These are phyloP conservation scores for Pythium aristosporum DNA, from an alignment of 352 stramenopile genomes.

Conservation along the genomic window DNA sequence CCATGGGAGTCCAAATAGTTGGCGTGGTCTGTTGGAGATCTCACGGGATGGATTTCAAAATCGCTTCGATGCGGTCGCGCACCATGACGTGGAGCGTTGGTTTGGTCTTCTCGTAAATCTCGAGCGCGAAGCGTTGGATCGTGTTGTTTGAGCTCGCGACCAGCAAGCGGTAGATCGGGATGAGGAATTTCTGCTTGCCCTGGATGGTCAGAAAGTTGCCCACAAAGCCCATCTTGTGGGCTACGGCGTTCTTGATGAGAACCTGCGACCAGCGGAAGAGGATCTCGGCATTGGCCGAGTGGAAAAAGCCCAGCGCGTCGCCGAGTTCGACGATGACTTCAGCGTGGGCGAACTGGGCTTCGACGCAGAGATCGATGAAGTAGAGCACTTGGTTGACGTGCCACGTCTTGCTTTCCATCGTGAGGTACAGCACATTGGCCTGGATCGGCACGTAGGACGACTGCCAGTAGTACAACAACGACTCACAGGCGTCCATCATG, in stretches of 20 bases:
- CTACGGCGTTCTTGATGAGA: slow-evolving; percentile 62
- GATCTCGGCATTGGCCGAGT: slow-evolving; percentile 62
- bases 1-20: not conserved
- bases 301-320: slow-evolving; percentile 52
- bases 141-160: slow-evolving; percentile 37
- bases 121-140: slow-evolving; percentile 42
- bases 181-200: slow-evolving; percentile 82
- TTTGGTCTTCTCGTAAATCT: slow-evolving; percentile 46
- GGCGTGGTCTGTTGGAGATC: not conserved
- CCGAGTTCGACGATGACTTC: slow-evolving; percentile 54
- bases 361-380: slow-evolving; percentile 65
- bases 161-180: slow-evolving; percentile 66
- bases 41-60: slow-evolving; percentile 37
- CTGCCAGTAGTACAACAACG: slow-evolving; percentile 61
- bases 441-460: slow-evolving; percentile 52
- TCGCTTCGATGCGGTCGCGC: slow-evolving; percentile 56
- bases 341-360: slow-evolving; percentile 37
- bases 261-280: slow-evolving; percentile 65
- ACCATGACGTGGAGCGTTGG: slow-evolving; percentile 77
- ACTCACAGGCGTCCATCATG: slow-evolving; percentile 70
- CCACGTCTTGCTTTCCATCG: slow-evolving; percentile 58
- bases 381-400: slow-evolving; percentile 59
- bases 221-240: slow-evolving; percentile 45
- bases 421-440: slow-evolving; percentile 61
- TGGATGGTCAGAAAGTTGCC: slow-evolving; percentile 59